phyloP scores from a whole-genome alignment of 768 basidiomycete species.

The Leccinum rimulosum region DNA sequence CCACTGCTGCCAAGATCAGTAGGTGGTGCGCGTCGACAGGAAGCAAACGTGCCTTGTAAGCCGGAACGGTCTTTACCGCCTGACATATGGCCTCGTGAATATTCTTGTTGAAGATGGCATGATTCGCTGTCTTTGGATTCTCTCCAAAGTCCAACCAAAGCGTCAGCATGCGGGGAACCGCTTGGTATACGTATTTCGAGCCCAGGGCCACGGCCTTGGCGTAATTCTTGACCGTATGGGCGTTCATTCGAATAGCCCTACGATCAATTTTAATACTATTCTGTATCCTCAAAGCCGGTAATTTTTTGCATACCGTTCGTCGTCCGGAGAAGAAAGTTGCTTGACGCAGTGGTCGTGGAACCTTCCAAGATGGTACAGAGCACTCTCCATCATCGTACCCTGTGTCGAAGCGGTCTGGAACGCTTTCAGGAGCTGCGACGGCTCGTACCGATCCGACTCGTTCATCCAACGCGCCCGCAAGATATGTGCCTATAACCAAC shows the following conservation, averaged over 20 bases:
- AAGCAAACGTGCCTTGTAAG: conserved; percentile 65
- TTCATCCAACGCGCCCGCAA: conserved; percentile 91
- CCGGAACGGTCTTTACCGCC: conserved; percentile 60
- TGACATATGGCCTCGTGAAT: conserved; percentile 56
- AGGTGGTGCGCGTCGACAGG: background rate
- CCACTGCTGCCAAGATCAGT: conserved; percentile 58
- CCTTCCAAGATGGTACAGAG: conserved; percentile 80
- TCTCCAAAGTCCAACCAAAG: conserved; percentile 95
- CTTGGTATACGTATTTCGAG: conserved; percentile 95
- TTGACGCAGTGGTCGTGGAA: conserved; percentile 83
- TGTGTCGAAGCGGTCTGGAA: conserved; percentile 52
- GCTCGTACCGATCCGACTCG: conserved; percentile 81
- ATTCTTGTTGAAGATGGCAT: conserved; percentile 44
- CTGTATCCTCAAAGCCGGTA: background rate
- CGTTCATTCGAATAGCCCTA: conserved; percentile 64
- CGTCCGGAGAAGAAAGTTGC: conserved; percentile 46
- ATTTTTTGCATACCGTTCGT: conserved; percentile 45
- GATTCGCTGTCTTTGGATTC: conserved; percentile 20
- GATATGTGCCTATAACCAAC: conserved; percentile 57
- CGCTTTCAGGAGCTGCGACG: conserved; percentile 55
- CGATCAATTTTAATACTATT: background rate
- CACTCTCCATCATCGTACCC: conserved; percentile 71
- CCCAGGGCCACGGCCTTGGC: conserved; percentile 72
- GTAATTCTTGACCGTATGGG: conserved; percentile 65
- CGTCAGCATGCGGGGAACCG: conserved; percentile 88